phyloP scores from a whole-genome alignment of 306 rosid genomes.

The Medicago arabica region DNA sequence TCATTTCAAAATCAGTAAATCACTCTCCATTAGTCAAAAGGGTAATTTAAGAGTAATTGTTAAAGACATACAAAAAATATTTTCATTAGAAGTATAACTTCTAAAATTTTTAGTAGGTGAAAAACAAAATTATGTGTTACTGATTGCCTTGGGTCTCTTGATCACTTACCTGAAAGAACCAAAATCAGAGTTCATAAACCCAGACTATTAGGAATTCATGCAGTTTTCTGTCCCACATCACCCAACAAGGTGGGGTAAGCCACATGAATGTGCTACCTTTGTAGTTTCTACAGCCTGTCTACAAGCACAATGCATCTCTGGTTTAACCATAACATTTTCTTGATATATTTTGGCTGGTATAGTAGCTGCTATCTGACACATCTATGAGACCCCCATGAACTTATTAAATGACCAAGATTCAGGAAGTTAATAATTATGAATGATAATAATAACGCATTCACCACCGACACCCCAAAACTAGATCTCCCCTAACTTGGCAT shows the following conservation, averaged over 20 bases:
- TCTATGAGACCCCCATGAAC: slow-evolving; percentile 47
- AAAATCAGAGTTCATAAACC: slow-evolving; percentile 37
- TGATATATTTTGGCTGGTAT: slow-evolving; percentile 42
- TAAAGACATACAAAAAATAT: no score
- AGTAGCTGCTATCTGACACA: slow-evolving; percentile 45
- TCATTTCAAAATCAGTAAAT: slow-evolving; percentile 11
- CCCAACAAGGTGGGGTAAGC: slow-evolving; percentile 54
- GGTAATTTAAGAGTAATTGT: slow-evolving; percentile 17
- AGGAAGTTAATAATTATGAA: slow-evolving; percentile 4
- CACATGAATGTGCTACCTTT: slow-evolving; percentile 51
- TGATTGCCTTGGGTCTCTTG: slow-evolving; percentile 13
- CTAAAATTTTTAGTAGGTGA: no score
- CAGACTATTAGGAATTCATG: slow-evolving; percentile 33
- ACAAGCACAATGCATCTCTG: slow-evolving; percentile 45
- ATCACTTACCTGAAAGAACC: slow-evolving; percentile 31
- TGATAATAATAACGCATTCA: slow-evolving; percentile 28
- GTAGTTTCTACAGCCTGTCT: slow-evolving; percentile 65
- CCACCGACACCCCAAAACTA: slow-evolving; percentile 76
- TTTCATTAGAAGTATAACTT: no score
- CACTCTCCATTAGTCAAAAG: slow-evolving; percentile 17
- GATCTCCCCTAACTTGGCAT: slow-evolving; percentile 40
- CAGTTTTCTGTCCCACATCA: slow-evolving; percentile 38
- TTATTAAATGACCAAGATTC: slow-evolving; percentile 48
- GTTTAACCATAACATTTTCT: slow-evolving; percentile 43
- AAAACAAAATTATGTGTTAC: not conserved